phyloP scores from a whole-genome alignment of 345 rosid species.

The Aethionema arabicum region DNA sequence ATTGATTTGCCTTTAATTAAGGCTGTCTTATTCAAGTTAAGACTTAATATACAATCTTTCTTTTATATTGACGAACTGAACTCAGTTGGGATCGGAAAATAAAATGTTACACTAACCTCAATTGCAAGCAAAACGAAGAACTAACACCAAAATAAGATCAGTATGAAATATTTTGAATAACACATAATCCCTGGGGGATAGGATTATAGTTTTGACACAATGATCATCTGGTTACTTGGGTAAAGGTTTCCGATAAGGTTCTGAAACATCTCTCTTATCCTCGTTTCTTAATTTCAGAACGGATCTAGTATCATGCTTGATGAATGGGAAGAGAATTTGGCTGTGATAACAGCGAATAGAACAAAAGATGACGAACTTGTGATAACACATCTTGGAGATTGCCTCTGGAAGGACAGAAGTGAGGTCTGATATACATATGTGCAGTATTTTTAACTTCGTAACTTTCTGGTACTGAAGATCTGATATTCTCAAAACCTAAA shows the following conservation, averaged over 20 bases:
- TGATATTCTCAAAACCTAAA: constrained; percentile 17
- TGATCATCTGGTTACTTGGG: not conserved
- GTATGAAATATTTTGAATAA: no score
- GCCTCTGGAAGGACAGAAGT: constrained; percentile 81
- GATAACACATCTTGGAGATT: constrained; percentile 68
- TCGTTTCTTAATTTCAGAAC: constrained; percentile 37
- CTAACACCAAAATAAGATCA: no score
- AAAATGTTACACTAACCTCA: no score
- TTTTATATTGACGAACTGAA: no score
- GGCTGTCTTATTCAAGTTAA: no score
- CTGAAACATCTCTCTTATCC: not conserved
- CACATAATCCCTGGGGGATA: no score
- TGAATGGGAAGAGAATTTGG: constrained; percentile 87
- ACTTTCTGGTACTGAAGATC: not conserved
- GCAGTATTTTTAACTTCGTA: not conserved
- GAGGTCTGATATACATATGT: constrained; percentile 48
- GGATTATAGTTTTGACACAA: no score
- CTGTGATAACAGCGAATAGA: constrained; percentile 81
- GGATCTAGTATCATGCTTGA: constrained; percentile 72
- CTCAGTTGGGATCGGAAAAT: no score
- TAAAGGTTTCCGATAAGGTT: not conserved
- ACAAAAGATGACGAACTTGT: constrained; percentile 47
- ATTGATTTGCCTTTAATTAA: no score
- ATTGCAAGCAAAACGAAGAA: no score
- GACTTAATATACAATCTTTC: no score